Conservation (phyloP, 2,329 filamentous ascomycete species). For the Cytospora schulzeri region DNA sequence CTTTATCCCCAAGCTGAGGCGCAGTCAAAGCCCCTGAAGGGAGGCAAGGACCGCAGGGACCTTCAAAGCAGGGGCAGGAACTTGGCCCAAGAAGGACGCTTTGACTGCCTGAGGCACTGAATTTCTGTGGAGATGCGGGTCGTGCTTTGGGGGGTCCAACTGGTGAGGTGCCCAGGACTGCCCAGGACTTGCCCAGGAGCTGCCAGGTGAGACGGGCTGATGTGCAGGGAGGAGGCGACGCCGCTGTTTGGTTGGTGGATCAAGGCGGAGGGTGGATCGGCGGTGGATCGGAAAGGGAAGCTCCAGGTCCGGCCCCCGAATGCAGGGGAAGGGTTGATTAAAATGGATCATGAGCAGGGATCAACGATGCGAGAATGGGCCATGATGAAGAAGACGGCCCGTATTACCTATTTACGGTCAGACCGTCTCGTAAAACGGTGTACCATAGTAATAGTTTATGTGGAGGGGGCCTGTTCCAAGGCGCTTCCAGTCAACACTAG, state of each 20-base stretch:
- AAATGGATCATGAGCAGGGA: slow-evolving; percentile 16
- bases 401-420: neutral
- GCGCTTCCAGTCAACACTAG: no score
- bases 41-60: slow-evolving; percentile 4
- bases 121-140: slow-evolving; percentile 3
- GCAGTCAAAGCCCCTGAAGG: slow-evolving; percentile 13
- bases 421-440: no score
- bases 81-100: neutral
- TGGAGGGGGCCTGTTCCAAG: neutral
- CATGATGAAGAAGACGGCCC: neutral
- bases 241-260: slow-evolving; percentile 19
- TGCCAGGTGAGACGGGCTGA: slow-evolving; percentile 24
- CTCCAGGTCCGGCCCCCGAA: slow-evolving; percentile 13
- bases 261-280: slow-evolving; percentile 17
- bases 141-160: no score
- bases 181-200: no score
- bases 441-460: no score
- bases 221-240: slow-evolving; percentile 23
- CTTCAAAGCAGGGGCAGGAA: neutral
- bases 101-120: slow-evolving; percentile 1
- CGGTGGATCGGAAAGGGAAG: slow-evolving; percentile 16
- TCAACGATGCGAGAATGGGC: slow-evolving; percentile 4
- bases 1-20: slow-evolving; percentile 21
- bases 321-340: slow-evolving; percentile 17
- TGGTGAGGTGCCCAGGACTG: no score